Evolutionary conservation across 768 basidiomycete genomes (phyloP), one percentile per base, ranked within the genome.

Genomic region (Cystobasidium tubakii): DNA sequence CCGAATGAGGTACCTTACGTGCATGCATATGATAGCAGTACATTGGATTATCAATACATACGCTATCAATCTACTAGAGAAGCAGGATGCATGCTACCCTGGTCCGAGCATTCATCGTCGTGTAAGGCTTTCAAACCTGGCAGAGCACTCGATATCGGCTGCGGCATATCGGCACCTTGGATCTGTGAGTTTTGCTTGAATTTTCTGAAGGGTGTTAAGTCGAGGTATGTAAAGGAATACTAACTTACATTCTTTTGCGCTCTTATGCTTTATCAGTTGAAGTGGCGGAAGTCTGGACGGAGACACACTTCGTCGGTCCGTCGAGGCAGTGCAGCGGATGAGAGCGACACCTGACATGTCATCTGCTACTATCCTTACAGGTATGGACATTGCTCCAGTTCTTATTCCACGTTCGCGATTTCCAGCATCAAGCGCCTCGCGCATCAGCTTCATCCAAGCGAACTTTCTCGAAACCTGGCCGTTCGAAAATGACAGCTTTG

Each of bases 391-490:
- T 53, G 69, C 69, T 7, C 69, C 69, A 25, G 54, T 71, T 36
- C 53, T 71, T 2, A 10, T 71, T 4, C 69, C 69, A 34, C 53
- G 34, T 3, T n/a, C 23, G 13, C 69, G 69, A 7, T 60, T 60
- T 23, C 10, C 29, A 4, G 6, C 25, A 1, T 19, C 6, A 46
- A 13, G 31, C 25, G n/a, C 69, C 6, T 23, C 25, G 17, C 69
- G 69, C 53, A 31, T 71, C 4, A 55, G 31, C 17, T 39, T 60
- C 29, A 53, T 71, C 12, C 54, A 71, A 53, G 34, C 29, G 31
- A 60, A 71, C 29, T 71, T 71, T 31, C 69, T 71, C n/a, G 69
- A 71, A 36, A 1, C n/a, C 21, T 60, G 69, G 69, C 69, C 50
- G 4, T 57, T 71, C 55, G 55, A 60, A 55, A 54, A 71, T 23